A percentile compares a stretch with the other conserved stretches of the same genome.
phyloP scores from a whole-genome alignment of 2,329 filamentous ascomycete genomes.

The Diaporthe nobilis region DNA sequence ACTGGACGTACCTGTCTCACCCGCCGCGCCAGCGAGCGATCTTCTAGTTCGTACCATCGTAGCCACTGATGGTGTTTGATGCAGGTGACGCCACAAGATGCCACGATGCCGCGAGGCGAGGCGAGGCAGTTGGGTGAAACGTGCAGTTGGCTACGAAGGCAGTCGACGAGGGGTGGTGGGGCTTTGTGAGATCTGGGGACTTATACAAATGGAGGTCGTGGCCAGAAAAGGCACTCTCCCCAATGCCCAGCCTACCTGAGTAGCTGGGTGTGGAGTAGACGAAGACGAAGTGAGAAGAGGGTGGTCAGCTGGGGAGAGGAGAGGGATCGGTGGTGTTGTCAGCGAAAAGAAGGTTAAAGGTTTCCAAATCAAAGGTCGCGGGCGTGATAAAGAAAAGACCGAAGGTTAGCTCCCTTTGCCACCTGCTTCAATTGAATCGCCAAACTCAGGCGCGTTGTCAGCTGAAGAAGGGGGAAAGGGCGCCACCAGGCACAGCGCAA shows the following conservation, averaged over 20 bases:
- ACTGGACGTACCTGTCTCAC: constrained; percentile 27
- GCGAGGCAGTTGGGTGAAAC: background rate
- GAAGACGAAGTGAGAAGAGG: background rate
- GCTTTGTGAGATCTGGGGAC: constrained; percentile 12
- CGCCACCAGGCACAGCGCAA: background rate
- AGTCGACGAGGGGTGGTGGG: background rate
- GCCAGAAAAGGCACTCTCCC: background rate
- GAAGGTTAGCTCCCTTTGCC: constrained; percentile 32
- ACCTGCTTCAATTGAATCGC: constrained; percentile 24
- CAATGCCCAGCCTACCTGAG: background rate
- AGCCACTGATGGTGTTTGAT: background rate
- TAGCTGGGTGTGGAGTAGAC: background rate
- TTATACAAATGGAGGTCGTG: background rate
- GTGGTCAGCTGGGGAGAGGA: background rate
- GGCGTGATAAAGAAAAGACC: constrained; percentile 25
- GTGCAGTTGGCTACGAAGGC: background rate
- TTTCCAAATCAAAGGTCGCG: constrained; percentile 10
- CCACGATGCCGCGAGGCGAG: background rate
- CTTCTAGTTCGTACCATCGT: constrained; percentile 40
- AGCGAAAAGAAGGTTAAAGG: constrained; percentile 9
- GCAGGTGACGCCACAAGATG: background rate
- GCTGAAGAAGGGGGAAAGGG: constrained; percentile 25
- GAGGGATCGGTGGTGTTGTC: background rate
- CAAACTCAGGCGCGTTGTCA: constrained; percentile 31
- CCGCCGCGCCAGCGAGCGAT: constrained; percentile 14